Evolutionary conservation across 2,329 filamentous ascomycete species (phyloP), one percentile per base, ranked within the genome.

Genomic region (Penicillium concentricum): DNA sequence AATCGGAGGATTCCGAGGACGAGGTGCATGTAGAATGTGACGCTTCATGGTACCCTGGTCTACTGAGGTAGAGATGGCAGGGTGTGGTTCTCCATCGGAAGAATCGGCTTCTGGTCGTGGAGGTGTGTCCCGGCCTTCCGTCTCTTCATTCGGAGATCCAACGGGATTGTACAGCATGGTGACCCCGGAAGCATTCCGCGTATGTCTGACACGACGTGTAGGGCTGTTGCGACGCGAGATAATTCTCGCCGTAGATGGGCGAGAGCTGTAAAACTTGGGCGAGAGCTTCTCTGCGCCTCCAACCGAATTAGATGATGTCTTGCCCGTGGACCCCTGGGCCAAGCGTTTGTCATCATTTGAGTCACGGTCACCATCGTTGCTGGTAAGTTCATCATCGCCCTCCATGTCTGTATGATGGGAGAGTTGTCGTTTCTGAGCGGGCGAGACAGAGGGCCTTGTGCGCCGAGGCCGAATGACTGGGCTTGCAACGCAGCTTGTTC

Each of bases 381-480:
- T 92, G 13, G 90, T 83, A n/a, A 92, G 79, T 72, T 97, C 92
- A 66, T 96, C 92, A 67, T 97, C 92, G 0, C 91, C 91, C 69
- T 96, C 91, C 7, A 87, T 90, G 67, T 94, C 91, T 0, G 90
- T 92, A 56, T 92, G 86, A 67, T 77, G 81, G 42, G 81, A 76
- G 39, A 79, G 61, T 57, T 81, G 72, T 56, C 79, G 70, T 44
- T 71, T 74, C 50, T 69, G 72, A n/a, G 72, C 64, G 5, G 61
- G 64, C 10, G 67, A 61, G 65, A 69, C 3, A 64, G 68, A 59
- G 9, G 54, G 56, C 43, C 66, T 60, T 26, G 60, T 54, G 37
- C 73, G 67, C 18, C 74, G 74, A 39, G 76, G 76, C 12, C 74
- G 71, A 28, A 68, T 72, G 18, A 68, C 72, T 38, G 74, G 65